Evolutionary conservation across 352 stramenopile genomes (phyloP).

Genomic region (Phytophthora meadii): DNA sequence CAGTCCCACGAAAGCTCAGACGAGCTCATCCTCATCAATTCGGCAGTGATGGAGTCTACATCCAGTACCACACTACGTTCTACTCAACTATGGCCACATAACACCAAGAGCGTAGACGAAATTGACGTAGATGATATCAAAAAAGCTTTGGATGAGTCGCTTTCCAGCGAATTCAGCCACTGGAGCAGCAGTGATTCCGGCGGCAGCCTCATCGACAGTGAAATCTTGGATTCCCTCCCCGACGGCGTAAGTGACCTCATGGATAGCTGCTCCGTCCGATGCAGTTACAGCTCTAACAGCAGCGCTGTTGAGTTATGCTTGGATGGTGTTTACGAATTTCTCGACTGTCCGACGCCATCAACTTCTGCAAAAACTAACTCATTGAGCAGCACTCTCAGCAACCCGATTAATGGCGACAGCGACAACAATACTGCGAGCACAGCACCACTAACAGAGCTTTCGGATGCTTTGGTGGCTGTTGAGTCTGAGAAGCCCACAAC

Average conservation of each 20-base stretch:
- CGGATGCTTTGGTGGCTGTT: not conserved
- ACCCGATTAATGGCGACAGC: not conserved
- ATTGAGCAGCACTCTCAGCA: not conserved
- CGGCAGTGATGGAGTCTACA: not conserved
- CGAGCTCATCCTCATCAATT: slow-evolving; percentile 3
- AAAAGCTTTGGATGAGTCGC: not conserved
- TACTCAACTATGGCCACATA: not conserved
- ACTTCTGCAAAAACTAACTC: not conserved
- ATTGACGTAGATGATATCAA: not conserved
- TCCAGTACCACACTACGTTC: not conserved
- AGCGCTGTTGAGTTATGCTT: not conserved
- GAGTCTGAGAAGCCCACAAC: not conserved
- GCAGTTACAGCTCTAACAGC: slow-evolving; percentile 2
- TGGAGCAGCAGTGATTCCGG: not conserved
- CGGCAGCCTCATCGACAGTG: slow-evolving; percentile 4
- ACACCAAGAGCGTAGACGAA: not conserved
- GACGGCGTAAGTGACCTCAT: slow-evolving; percentile 5
- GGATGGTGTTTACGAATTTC: not conserved
- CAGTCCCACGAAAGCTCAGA: slow-evolving; percentile 5
- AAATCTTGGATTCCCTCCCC: slow-evolving; percentile 2
- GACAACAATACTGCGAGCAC: slow-evolving; percentile 1
- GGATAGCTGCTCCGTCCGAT: slow-evolving; percentile 1
- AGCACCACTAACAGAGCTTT: not conserved
- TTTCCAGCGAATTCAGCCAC: not conserved
- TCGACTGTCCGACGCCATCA: not conserved